Conservation (phyloP, 2,329 filamentous ascomycete species). For the Orbilia blumenaviensis region DNA sequence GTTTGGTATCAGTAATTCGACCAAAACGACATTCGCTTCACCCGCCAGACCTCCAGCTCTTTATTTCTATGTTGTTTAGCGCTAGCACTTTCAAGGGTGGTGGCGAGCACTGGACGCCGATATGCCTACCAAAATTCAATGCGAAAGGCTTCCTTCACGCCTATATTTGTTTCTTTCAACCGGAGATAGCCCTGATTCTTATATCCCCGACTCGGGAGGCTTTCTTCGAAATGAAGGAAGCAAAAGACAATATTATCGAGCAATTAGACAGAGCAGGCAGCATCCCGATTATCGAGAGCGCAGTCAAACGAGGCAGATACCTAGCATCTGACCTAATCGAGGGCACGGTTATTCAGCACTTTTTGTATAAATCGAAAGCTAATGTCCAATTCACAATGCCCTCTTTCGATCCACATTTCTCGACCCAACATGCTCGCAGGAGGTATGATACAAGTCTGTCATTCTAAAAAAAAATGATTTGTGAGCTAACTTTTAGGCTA, state of each 20-base stretch:
- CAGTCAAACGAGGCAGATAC: constrained; percentile 76
- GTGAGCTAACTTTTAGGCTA: constrained; percentile 58
- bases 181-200: constrained; percentile 88
- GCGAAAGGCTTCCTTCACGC: constrained; percentile 97
- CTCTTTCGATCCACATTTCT: constrained; percentile 76
- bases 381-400: constrained; percentile 98
- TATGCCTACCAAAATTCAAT: constrained; percentile 96
- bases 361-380: constrained; percentile 90
- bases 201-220: constrained; percentile 93
- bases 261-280: constrained; percentile 80
- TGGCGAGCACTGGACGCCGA: constrained; percentile 97
- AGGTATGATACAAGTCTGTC: constrained; percentile 62
- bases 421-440: constrained; percentile 69
- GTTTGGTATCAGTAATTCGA: constrained; percentile 91
- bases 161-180: constrained; percentile 95
- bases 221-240: constrained; percentile 85
- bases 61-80: constrained; percentile 99
- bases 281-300: constrained; percentile 76
- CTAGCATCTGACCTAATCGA: constrained; percentile 76
- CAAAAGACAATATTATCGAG: constrained; percentile 71
- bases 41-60: constrained; percentile 91
- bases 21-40: constrained; percentile 95
- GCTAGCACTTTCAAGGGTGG: constrained; percentile 85
- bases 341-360: constrained; percentile 83
- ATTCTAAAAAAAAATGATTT: constrained; percentile 28